Base-by-base conservation (phyloP, 176 grass and related monocot genomes). In the sorghum (Sorghum bicolor) region DNA sequence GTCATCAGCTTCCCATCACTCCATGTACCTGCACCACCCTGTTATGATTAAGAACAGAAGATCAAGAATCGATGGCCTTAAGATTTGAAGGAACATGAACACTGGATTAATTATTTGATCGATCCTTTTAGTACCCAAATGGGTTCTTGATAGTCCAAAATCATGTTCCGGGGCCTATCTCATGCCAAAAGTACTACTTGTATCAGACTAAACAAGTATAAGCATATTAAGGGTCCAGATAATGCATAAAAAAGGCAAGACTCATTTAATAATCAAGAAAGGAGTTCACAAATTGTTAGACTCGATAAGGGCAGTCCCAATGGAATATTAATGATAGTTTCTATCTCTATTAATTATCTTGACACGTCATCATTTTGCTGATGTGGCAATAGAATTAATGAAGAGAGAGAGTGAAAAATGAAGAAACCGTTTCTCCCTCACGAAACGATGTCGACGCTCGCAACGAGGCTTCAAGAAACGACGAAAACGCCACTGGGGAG, bases 1-100 rank as follows among this genome's bases (percentile, higher is more conserved):
- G 96, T 98, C 80, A 98, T 93, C 40, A 98, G 96, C 80, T 98
- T 98, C 44, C 96, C 96, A 80, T 98, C 96, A 83, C 96, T 98
- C 96, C 96, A 98, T 78, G 96, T 98, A 98, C 96, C 96, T 98
- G 96, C 96, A 98, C 96, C 96, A 93, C 96, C 96, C 96, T 98
- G 92, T 71, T 97, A 85, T 81, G 86, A 89, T 72, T 97, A 92
- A 92, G 90, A 86, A 87, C 66, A 86, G 72, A 82, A 37, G 64
- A 89, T 89, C 83, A 89, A 71, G 78, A 71, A 82, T 90, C 5
- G 52, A 64, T 60, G 55, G 30, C 24, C 64, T 73, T 53, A 75
- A 92, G 37, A 16, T 37, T 82, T 17, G 10, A 62, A 82, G 10
- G 39, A 83, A 64, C 20, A 85, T 43, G 72, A 77, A 71, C 25